These are phyloP conservation scores for Penicillium tannophilum DNA, from an alignment of 495 filamentous ascomycete species.

Conservation along the genomic window DNA sequence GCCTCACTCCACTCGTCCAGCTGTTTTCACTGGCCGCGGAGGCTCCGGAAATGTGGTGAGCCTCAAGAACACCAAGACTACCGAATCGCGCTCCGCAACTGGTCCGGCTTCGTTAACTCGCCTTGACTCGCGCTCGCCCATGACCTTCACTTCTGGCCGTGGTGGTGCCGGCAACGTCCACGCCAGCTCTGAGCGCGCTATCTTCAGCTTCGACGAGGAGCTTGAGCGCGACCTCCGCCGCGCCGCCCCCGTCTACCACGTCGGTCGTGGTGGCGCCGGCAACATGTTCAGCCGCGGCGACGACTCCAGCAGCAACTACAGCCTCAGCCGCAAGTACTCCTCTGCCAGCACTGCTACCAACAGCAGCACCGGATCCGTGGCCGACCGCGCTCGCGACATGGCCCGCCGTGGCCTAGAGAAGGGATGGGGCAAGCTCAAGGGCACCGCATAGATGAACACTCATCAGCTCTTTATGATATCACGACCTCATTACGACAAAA, in stretches of 20 bases:
- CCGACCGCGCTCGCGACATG: conserved; percentile 44
- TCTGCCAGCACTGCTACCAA: conserved; percentile 37
- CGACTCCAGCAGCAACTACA: conserved; percentile 27
- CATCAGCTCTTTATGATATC: conserved; percentile 18
- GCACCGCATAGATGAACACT: conserved; percentile 33
- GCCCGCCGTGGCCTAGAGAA: conserved; percentile 46
- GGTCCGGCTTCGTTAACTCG: conserved; percentile 55
- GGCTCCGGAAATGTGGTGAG: conserved; percentile 80
- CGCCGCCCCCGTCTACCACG: conserved; percentile 71
- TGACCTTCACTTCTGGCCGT: conserved; percentile 73
- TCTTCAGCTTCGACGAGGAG: conserved; percentile 93
- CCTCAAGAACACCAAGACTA: conserved; percentile 67
- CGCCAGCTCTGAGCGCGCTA: conserved; percentile 62
- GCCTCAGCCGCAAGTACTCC: conserved; percentile 45
- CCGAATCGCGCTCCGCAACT: conserved; percentile 50
- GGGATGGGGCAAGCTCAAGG: conserved; percentile 49
- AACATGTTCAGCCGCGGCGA: conserved; percentile 63
- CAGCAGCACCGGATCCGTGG: conserved; percentile 42
- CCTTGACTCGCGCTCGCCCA: conserved; percentile 41
- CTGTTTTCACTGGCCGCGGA: conserved; percentile 78
- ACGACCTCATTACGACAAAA: conserved; percentile 35
- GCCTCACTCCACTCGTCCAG: conserved; percentile 57
- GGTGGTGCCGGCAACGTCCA: conserved; percentile 91
- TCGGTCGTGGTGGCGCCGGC: conserved; percentile 87
- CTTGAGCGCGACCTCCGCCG: conserved; percentile 67